phyloP scores from a whole-genome alignment of 164 flowering plant genomes.

The Protea cynaroides region DNA sequence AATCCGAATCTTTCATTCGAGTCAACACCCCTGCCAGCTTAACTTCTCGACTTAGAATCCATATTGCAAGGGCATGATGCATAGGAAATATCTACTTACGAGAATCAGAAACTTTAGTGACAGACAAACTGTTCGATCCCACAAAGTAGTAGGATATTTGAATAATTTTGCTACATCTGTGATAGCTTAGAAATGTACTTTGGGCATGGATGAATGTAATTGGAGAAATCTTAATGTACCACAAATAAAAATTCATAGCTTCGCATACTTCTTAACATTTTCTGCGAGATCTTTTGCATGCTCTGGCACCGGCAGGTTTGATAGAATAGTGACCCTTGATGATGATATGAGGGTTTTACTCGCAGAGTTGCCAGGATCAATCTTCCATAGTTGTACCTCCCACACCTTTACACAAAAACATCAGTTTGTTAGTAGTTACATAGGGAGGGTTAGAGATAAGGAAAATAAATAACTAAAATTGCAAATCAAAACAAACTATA shows the following conservation, averaged over 20 bases:
- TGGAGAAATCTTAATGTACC: neutral
- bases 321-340: constrained; percentile 54
- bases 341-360: constrained; percentile 37
- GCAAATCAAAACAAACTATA: neutral
- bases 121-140: no score
- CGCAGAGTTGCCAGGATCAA: constrained; percentile 22
- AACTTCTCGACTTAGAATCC: no score
- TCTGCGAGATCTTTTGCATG: constrained; percentile 41
- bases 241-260: constrained; percentile 22
- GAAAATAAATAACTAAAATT: neutral
- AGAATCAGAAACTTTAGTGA: no score
- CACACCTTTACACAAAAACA: constrained; percentile 40
- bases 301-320: constrained; percentile 57
- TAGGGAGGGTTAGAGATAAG: no score
- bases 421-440: neutral
- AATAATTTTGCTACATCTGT: neutral
- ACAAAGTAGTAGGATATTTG: neutral
- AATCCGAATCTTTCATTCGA: no score
- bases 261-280: constrained; percentile 47
- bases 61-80: no score
- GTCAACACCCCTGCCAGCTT: no score
- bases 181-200: neutral
- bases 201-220: neutral
- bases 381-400: constrained; percentile 58
- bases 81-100: no score